Evolutionary conservation across 345 rosid species (phyloP).

Genomic region (Brassica juncea): DNA sequence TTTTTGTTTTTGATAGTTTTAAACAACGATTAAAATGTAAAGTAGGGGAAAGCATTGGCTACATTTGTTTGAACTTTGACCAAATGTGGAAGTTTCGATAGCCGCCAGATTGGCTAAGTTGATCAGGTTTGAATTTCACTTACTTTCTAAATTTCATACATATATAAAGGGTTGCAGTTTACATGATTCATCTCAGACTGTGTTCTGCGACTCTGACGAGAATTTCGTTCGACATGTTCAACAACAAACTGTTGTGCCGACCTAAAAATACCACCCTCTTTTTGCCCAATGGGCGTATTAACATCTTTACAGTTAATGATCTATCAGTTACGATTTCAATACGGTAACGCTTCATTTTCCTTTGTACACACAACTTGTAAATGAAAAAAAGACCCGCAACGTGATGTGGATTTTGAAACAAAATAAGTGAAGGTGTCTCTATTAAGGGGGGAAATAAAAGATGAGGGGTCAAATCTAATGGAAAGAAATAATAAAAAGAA

Average conservation of each 20-base stretch:
- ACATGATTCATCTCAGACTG: not conserved
- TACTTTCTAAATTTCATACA: not conserved
- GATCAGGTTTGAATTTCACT: slow-evolving; percentile 14
- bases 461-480: slow-evolving; percentile 32
- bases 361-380: not conserved
- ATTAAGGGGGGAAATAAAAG: slow-evolving; percentile 21
- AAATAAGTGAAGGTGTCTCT: not conserved
- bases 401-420: slow-evolving; percentile 26
- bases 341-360: slow-evolving; percentile 21
- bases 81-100: slow-evolving; percentile 7
- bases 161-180: not conserved
- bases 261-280: not conserved
- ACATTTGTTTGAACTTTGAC: slow-evolving; percentile 30
- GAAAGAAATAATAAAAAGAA: not conserved
- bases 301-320: not conserved
- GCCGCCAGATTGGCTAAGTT: slow-evolving; percentile 32
- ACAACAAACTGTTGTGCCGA: not conserved
- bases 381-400: not conserved
- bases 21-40: too few relatives aligned
- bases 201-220: not conserved
- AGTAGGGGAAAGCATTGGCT: not conserved
- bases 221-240: not conserved
- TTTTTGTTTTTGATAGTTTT: not conserved
- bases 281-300: not conserved
- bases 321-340: not conserved